Evolutionary conservation across 768 basidiomycete species (phyloP).

Genomic region (Termitomyces eurrhizus): DNA sequence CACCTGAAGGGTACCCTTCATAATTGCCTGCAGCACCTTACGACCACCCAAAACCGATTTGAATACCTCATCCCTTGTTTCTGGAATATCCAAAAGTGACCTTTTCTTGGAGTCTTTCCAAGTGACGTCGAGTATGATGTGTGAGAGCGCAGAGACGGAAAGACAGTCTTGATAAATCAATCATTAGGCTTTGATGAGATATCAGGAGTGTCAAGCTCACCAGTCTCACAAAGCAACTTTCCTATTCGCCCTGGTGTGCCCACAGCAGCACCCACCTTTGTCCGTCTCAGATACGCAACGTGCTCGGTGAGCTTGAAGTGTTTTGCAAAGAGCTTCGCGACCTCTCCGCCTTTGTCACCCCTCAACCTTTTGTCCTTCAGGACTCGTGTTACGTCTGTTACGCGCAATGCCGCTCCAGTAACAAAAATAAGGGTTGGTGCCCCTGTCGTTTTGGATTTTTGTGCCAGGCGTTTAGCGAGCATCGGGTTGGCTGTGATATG

Average conservation of each 20-base stretch:
- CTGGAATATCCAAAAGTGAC: constrained; percentile 74
- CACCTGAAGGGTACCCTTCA: constrained; percentile 72
- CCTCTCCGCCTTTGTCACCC: constrained; percentile 84
- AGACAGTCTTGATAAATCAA: constrained; percentile 54
- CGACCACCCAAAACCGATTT: constrained; percentile 63
- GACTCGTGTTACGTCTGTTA: constrained; percentile 79
- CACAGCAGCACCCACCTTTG: constrained; percentile 84
- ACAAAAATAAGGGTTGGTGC: constrained; percentile 85
- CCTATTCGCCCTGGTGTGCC: constrained; percentile 92
- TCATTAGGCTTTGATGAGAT: constrained; percentile 1
- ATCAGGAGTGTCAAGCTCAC: constrained; percentile 29
- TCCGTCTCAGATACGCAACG: constrained; percentile 74
- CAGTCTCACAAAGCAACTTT: constrained; percentile 74
- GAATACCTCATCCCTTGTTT: constrained; percentile 81
- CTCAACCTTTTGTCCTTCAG: constrained; percentile 65
- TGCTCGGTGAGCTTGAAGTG: constrained; percentile 92
- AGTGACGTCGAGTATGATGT: constrained; percentile 78
- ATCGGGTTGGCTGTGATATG: constrained; percentile 54
- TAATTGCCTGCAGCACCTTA: constrained; percentile 57
- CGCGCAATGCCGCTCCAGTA: constrained; percentile 85
- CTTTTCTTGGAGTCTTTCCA: constrained; percentile 75
- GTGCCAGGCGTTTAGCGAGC: constrained; percentile 65
- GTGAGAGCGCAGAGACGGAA: constrained; percentile 68
- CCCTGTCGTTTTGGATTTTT: constrained; percentile 74
- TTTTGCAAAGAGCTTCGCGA: constrained; percentile 94